Evolutionary conservation across 2,329 filamentous ascomycete genomes (phyloP), one percentile per base, ranked within the genome.

Genomic region (Ascochyta clinopodiicola): DNA sequence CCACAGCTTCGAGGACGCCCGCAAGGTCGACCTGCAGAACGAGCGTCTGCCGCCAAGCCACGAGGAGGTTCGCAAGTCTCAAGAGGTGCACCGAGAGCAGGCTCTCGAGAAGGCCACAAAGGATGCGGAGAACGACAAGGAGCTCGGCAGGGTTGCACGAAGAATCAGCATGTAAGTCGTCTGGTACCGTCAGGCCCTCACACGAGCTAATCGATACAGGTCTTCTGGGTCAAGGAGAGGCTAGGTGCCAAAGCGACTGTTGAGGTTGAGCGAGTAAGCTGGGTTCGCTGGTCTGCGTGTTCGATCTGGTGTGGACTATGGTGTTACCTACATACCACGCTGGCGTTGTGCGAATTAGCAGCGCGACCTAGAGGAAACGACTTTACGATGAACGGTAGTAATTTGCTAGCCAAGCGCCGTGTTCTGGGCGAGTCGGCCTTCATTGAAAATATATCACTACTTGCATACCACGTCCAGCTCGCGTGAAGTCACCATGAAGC

Each of bases 21-120:
- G 92, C 61, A 98, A 97, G 82, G 93, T 99, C 44, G 95, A 99
- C 79, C 72, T 98, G 60, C 93, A 98, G 79, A 99, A 99, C 76
- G 95, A 99, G 80, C 86, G 92, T 60, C 82, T 99, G 62, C 95
- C 95, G 44, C 95, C 95, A 0, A 95, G 86, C 61, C 90, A 95
- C 59, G 94, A 98, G 44, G 95, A 99, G 77, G 93, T 98, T 19
- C 84, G 88, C 61, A 88, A 88, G 77, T 91, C 89, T 75, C 91
- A 88, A 59, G 90, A 92, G 71, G 89, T 91, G 70, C 92, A 92
- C 68, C 85, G 90, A 72, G 86, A 88, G 63, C 87, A 90, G 71
- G 95, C 95, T 13, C 80, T 99, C 62, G 89, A 96, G 79, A 88
- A 92, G 73, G 95, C 95, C 2, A 87, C 87, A 37, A 85, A 89